These are phyloP conservation scores for Centaurea solstitialis DNA, from an alignment of 129 eudicot genomes.

Conservation along the genomic window DNA sequence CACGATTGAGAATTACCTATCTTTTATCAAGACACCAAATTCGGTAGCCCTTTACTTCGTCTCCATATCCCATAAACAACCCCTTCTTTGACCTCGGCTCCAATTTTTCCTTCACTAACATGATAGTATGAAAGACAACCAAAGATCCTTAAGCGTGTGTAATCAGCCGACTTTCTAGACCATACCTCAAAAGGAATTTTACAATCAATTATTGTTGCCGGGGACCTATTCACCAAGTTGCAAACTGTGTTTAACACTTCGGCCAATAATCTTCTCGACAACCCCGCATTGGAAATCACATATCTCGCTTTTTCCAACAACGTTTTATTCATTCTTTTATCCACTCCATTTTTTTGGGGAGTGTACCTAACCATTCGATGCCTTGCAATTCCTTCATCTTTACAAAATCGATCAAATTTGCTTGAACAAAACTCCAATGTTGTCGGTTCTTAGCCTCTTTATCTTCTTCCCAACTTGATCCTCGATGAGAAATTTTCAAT, in stretches of 20 bases:
- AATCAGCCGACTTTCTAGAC: neutral
- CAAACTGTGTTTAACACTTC: neutral
- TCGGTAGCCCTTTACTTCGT: no score
- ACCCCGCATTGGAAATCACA: neutral
- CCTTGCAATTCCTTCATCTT: neutral
- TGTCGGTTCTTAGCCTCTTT: no score
- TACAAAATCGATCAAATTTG: neutral
- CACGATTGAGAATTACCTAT: no score
- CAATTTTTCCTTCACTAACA: no score
- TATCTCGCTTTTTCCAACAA: neutral
- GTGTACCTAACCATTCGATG: neutral
- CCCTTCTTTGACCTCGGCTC: no score
- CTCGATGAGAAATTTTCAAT: no score
- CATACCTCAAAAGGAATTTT: neutral
- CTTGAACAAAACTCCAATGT: no score
- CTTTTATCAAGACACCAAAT: no score
- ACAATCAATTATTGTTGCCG: neutral
- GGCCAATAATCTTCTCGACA: neutral
- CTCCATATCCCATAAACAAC: no score
- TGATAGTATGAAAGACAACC: no score
- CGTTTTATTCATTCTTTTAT: neutral
- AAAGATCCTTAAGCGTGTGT: neutral
- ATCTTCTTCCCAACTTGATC: no score
- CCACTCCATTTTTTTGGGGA: neutral
- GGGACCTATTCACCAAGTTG: neutral